Evolutionary conservation across 306 rosid genomes (phyloP), one percentile per base, ranked within the genome.

Genomic region (Vigna radiata): DNA sequence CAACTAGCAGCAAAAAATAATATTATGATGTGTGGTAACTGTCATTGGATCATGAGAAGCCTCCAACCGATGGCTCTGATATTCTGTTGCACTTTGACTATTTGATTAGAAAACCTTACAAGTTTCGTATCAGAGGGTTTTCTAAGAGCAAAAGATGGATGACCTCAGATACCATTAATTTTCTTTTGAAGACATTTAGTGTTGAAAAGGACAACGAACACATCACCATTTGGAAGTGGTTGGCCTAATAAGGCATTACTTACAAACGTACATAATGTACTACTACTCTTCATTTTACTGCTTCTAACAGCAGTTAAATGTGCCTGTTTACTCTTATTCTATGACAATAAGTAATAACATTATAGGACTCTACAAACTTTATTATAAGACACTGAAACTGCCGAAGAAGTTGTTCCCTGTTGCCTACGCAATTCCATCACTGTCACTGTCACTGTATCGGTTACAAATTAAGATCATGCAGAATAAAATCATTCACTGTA

Each of bases 121-220:
- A 71, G 52, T 79, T 58, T 69, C 48, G 18, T 52, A 15, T 72
- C 48, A 43, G 21, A 63, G 8, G 7, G 80, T 56, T 63, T 64
- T 70, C 8, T 56, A 50, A 61, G 58, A 66, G 55, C 6, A 53
- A 68, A 44, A 64, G 25, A 29, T 75, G 19, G 54, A 27, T 73
- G 81, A 80, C 48, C 44, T 62, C 69, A 63, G 59, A 77, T 63
- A 58, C 63, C 75, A 79, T 71, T 72, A 39, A 52, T 49, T 58
- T 80, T 77, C 73, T 86, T 68, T 63, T 62, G 12, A 70, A 52
- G 71, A 37, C 73, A 75, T 56, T 64, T 31, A 62, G 43, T 54
- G 50, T 41, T 39, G 88, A 82, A 82, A 84, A 60, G 13, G 83
- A 72, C 83, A 72, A 8, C 16, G 1, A 53, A 79, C 11, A 19